A percentile compares a stretch with the other conserved stretches of the same genome.
Evolutionary conservation across 768 basidiomycete species (phyloP).

Genomic region (Polyporus arcularius): DNA sequence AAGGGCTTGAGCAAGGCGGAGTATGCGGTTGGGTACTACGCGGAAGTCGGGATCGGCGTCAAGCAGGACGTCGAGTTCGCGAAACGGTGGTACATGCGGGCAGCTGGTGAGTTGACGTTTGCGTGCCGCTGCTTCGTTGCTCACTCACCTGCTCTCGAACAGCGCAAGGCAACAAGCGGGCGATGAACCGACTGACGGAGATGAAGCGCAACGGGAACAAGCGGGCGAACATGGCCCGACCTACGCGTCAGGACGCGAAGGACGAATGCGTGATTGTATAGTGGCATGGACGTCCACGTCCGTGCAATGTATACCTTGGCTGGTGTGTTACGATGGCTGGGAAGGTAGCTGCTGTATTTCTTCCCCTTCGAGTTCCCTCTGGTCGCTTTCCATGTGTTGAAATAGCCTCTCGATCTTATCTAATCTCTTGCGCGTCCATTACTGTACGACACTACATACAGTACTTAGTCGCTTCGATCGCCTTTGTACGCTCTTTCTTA

Average conservation of each 20-base stretch:
- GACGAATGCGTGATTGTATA: constrained; percentile 88
- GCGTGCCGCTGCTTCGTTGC: not conserved
- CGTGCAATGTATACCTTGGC: not conserved
- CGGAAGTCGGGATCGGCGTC: constrained; percentile 96
- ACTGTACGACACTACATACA: constrained; percentile 5
- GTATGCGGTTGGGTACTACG: constrained; percentile 98
- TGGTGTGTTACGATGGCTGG: not conserved
- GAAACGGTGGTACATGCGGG: constrained; percentile 98
- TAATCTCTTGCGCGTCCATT: constrained; percentile 22
- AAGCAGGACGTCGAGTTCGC: constrained; percentile 96
- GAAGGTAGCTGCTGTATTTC: constrained; percentile 4
- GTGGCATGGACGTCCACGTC: not conserved
- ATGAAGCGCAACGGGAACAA: constrained; percentile 89
- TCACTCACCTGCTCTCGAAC: not conserved
- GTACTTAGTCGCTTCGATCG: constrained; percentile 5
- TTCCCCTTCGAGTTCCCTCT: not conserved
- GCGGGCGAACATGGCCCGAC: constrained; percentile 73
- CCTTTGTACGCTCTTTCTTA: constrained; percentile 19
- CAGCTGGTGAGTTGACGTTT: constrained; percentile 70
- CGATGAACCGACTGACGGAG: constrained; percentile 94
- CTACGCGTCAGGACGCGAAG: constrained; percentile 91
- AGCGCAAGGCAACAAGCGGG: constrained; percentile 99
- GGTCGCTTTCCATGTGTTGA: not conserved
- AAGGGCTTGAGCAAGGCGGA: constrained; percentile 97
- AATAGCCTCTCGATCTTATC: constrained; percentile 20